Evolutionary conservation across 2,329 filamentous ascomycete species (phyloP).

Genomic region (Aspergillus alliaceus): DNA sequence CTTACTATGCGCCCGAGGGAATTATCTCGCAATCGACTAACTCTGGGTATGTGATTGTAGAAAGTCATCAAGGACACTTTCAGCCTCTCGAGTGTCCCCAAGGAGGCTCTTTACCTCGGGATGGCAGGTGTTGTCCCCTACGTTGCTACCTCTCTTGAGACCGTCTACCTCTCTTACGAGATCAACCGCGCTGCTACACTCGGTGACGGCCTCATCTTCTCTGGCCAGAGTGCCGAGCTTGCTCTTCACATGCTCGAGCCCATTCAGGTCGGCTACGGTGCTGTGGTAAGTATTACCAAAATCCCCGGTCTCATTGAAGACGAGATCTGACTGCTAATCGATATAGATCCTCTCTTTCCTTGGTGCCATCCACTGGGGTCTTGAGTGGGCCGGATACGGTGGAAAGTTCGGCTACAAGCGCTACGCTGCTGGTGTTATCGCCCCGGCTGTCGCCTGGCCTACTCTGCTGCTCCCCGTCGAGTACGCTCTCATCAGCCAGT

Average conservation of each 20-base stretch:
- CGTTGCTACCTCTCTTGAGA: slow-evolving; percentile 77
- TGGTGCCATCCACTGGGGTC: slow-evolving; percentile 89
- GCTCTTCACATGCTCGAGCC: slow-evolving; percentile 77
- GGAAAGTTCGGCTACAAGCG: slow-evolving; percentile 70
- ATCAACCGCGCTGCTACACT: slow-evolving; percentile 66
- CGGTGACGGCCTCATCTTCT: slow-evolving; percentile 65
- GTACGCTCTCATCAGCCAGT: slow-evolving; percentile 82
- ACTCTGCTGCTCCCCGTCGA: slow-evolving; percentile 81
- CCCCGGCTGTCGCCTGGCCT: slow-evolving; percentile 83
- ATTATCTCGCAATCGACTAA: background rate
- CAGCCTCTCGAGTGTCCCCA: slow-evolving; percentile 63
- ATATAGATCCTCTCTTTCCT: slow-evolving; percentile 84
- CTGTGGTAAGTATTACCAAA: slow-evolving; percentile 59
- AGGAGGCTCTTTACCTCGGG: slow-evolving; percentile 67
- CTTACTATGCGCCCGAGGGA: background rate
- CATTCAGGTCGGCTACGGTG: slow-evolving; percentile 86
- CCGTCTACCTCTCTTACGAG: slow-evolving; percentile 79
- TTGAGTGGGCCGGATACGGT: slow-evolving; percentile 75
- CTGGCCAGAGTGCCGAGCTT: slow-evolving; percentile 68
- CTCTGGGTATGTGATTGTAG: slow-evolving; percentile 38
- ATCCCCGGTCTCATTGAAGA: background rate
- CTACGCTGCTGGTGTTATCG: slow-evolving; percentile 78
- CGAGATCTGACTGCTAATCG: slow-evolving; percentile 4
- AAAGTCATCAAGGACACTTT: slow-evolving; percentile 69
- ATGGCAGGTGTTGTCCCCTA: slow-evolving; percentile 82